A percentile compares a stretch with the other conserved stretches of the same genome.
Conservation (phyloP, 768 basidiomycete genomes). For the Suillus sp. region DNA sequence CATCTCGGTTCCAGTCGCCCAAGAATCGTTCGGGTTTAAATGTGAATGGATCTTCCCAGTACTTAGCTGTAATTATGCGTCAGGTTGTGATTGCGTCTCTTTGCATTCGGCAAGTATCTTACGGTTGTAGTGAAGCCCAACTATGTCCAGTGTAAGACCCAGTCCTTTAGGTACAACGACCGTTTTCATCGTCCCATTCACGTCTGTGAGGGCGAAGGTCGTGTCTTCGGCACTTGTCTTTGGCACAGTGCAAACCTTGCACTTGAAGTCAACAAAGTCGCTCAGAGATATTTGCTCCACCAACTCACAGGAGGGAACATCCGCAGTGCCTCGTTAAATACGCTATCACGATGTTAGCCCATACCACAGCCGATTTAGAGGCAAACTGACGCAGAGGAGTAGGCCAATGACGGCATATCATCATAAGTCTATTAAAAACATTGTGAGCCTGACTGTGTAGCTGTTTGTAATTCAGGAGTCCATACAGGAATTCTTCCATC, state of each 20-base stretch:
- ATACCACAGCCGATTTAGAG: not conserved
- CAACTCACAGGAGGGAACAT: constrained; percentile 33
- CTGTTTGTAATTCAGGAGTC: not conserved
- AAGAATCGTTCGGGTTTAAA: constrained; percentile 50
- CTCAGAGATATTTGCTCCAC: not conserved
- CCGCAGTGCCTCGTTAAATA: constrained; percentile 35
- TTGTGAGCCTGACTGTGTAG: not conserved
- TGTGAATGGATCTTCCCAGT: constrained; percentile 40
- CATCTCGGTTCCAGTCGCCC: constrained; percentile 55
- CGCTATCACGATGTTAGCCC: constrained; percentile 19
- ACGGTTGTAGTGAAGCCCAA: constrained; percentile 56
- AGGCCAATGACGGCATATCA: constrained; percentile 27
- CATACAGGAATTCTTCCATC: constrained; percentile 30
- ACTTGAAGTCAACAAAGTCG: not conserved
- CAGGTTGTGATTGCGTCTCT: not conserved
- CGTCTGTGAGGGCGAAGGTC: constrained; percentile 33
- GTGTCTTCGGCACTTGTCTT: constrained; percentile 52
- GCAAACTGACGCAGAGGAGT: constrained; percentile 29
- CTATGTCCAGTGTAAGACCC: constrained; percentile 37
- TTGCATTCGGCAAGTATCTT: constrained; percentile 18
- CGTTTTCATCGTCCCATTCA: constrained; percentile 39
- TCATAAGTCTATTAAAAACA: constrained; percentile 28
- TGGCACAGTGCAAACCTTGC: constrained; percentile 44
- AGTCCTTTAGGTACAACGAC: constrained; percentile 48
- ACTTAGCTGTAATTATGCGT: constrained; percentile 29